Evolutionary conservation across 768 basidiomycete genomes (phyloP), one percentile per base, ranked within the genome.

Genomic region (Amanita thiersii): DNA sequence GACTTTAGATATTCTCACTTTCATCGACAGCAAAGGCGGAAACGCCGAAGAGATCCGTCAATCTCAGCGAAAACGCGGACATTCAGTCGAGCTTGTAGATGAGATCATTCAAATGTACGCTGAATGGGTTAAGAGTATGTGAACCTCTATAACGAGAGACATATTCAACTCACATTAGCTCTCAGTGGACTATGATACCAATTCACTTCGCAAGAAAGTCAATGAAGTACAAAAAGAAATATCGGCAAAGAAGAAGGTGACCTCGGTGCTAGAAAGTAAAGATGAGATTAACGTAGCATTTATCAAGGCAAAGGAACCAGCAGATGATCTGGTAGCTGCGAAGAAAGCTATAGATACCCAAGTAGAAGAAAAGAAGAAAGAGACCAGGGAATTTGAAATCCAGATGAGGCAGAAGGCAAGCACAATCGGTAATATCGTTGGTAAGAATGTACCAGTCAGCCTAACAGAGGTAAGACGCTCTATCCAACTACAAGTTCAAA

Each of bases 221-320:
- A 98, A 99, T 53, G 77, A 76, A 10, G 69, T 93, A 8, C 93
- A 99, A 68, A 99, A 98, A 61, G 79, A 97, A 61, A 97, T 99
- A 54, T 81, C 79, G 8, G 71, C 75, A 2, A 96, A 91, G 77
- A 96, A 90, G 64, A 98, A 94, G 81, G 90, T 79, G 43, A 21
- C 57, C 34, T 20, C 28, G 21, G 20, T n/a, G n/a, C n/a, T n/a
- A n/a, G n/a, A n/a, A n/a, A n/a, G n/a, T 14, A n/a, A n/a, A n/a
- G n/a, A n/a, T n/a, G n/a, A n/a, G n/a, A n/a, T n/a, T n/a, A 12
- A 21, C n/a, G n/a, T n/a, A n/a, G n/a, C n/a, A 12, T 42, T 17
- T 14, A 12, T 32, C 12, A 17, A 96, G 91, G 90, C 87, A 11
- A 98, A 97, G 61, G 79, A 97, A 63, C 68, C 81, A 43, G 91